Percentiles rank a stretch among this genome's conserved stretches.
Conservation (phyloP, 2,329 filamentous ascomycete genomes). For the Kalmusia sp. region DNA sequence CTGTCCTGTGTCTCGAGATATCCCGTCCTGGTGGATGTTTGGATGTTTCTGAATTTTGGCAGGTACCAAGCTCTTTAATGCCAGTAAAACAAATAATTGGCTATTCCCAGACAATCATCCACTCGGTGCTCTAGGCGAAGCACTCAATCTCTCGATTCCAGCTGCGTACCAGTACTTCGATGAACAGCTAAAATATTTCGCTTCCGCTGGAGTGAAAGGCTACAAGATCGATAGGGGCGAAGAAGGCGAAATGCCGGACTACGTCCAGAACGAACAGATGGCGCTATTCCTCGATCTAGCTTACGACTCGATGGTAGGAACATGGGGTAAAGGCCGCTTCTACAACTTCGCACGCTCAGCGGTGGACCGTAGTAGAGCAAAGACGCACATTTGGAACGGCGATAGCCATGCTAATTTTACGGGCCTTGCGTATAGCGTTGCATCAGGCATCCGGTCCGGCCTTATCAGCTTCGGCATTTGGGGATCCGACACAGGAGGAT, state of each 20-base stretch:
- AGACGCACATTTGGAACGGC: conserved; percentile 46
- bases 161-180: conserved; percentile 45
- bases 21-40: too few relatives aligned
- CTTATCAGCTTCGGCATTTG: conserved; percentile 42
- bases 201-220: conserved; percentile 44
- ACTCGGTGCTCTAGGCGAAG: conserved; percentile 38
- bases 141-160: conserved; percentile 47
- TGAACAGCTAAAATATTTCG: conserved; percentile 36
- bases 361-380: conserved; percentile 40
- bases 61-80: conserved; percentile 45
- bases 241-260: conserved; percentile 49
- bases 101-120: conserved; percentile 36
- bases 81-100: conserved; percentile 35
- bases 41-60: too few relatives aligned
- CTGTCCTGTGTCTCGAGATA: too few relatives aligned
- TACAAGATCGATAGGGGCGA: conserved; percentile 51
- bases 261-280: conserved; percentile 46
- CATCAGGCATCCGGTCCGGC: conserved; percentile 42
- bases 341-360: conserved; percentile 45
- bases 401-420: conserved; percentile 43
- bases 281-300: conserved; percentile 41
- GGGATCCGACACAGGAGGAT: conserved; percentile 46
- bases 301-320: conserved; percentile 40
- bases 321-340: conserved; percentile 38
- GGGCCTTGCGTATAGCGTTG: conserved; percentile 40